phyloP scores from a whole-genome alignment of 139 green algal species.

The Auxenochlorella pyrenoidosa region DNA sequence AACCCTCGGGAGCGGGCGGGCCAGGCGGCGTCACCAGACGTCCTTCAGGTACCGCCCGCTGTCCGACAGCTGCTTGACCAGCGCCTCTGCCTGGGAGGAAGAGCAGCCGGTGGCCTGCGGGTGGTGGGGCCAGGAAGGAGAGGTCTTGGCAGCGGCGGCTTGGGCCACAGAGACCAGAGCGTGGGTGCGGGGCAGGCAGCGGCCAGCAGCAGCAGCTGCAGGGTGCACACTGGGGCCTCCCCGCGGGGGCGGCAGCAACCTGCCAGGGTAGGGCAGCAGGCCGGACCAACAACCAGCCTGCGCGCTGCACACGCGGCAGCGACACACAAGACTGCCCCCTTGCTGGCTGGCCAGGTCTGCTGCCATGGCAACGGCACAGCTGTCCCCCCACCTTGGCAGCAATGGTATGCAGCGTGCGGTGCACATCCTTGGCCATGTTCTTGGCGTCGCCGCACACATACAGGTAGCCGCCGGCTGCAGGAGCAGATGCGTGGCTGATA shows the following conservation, averaged over 20 bases:
- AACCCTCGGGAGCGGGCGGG: too few species aligned
- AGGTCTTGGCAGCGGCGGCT: constrained; percentile 38
- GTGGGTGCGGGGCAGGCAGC: too few species aligned
- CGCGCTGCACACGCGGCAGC: too few species aligned
- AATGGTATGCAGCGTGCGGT: constrained; percentile 58
- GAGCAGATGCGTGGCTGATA: too few species aligned
- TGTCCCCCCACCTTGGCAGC: background rate
- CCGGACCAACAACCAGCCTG: too few species aligned
- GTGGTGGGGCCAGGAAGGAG: background rate
- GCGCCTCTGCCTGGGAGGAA: constrained; percentile 70
- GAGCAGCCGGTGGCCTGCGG: constrained; percentile 52
- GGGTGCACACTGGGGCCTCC: too few species aligned
- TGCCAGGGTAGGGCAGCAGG: too few species aligned
- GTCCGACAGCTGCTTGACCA: constrained; percentile 79
- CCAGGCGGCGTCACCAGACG: constrained; percentile 78
- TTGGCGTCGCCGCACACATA: constrained; percentile 98
- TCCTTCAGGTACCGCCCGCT: constrained; percentile 87
- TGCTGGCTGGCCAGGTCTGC: too few species aligned
- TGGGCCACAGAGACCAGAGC: background rate
- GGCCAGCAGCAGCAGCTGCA: too few species aligned
- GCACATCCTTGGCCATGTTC: constrained; percentile 96
- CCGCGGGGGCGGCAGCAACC: too few species aligned
- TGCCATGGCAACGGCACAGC: too few species aligned
- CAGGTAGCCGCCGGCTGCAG: constrained; percentile 58
- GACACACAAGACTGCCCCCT: too few species aligned